Conservation (phyloP, 1,139 yeast genomes). For the Lodderomyces beijingensis region DNA sequence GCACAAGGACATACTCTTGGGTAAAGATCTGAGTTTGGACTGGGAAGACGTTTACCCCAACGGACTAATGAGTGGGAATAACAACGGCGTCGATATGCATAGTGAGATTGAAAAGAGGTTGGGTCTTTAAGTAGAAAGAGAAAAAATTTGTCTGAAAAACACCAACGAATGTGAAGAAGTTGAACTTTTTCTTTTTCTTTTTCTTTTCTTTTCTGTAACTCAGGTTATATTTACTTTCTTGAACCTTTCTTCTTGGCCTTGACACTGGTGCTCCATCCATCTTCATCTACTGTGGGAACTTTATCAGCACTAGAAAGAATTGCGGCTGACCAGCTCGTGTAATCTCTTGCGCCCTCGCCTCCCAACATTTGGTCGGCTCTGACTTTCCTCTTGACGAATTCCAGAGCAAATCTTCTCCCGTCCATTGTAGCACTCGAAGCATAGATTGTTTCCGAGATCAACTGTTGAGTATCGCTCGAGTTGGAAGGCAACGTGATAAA, state of each 20-base stretch:
- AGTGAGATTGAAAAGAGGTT: slow-evolving; percentile 64
- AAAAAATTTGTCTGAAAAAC: slow-evolving; percentile 1
- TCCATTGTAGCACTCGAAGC: slow-evolving; percentile 90
- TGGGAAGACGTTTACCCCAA: slow-evolving; percentile 89
- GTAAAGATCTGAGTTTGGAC: slow-evolving; percentile 71
- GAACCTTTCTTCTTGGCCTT: slow-evolving; percentile 51
- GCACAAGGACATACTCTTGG: slow-evolving; percentile 74
- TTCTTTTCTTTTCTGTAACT: background rate
- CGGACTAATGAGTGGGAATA: slow-evolving; percentile 38
- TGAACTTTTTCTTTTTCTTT: background rate
- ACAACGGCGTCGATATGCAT: slow-evolving; percentile 52
- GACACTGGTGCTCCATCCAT: slow-evolving; percentile 64
- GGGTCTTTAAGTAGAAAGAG: slow-evolving; percentile 37
- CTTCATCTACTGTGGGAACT: slow-evolving; percentile 52
- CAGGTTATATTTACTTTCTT: slow-evolving; percentile 1
- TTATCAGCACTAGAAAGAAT: slow-evolving; percentile 46
- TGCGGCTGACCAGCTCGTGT: slow-evolving; percentile 66
- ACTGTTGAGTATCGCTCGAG: slow-evolving; percentile 68
- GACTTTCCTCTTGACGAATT: slow-evolving; percentile 74
- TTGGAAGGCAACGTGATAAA: slow-evolving; percentile 70
- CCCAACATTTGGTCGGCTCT: slow-evolving; percentile 60
- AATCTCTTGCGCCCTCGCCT: slow-evolving; percentile 34
- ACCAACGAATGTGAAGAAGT: background rate
- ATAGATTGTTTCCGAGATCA: slow-evolving; percentile 89
- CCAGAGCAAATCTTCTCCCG: slow-evolving; percentile 90